Conservation (phyloP, 2,329 filamentous ascomycete species). For the Teratosphaeria zuluensis region DNA sequence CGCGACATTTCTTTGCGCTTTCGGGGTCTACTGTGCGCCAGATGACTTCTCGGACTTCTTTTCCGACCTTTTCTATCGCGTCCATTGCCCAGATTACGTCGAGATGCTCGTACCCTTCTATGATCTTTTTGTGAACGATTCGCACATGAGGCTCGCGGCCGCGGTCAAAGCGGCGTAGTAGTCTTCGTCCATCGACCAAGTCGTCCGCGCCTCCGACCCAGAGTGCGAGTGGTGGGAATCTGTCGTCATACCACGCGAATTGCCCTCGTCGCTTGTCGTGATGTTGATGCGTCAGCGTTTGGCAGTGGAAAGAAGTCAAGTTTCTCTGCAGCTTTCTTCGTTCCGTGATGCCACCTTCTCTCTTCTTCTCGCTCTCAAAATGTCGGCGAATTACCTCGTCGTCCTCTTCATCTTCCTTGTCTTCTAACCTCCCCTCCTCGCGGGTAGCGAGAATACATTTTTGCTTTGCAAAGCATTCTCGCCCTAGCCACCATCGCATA, state of each 20-base stretch:
- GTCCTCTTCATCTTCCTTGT: slow-evolving; percentile 38
- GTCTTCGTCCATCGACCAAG: slow-evolving; percentile 68
- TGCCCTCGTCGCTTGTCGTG: slow-evolving; percentile 25
- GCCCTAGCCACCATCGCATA: slow-evolving; percentile 92
- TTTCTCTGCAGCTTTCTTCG: slow-evolving; percentile 21
- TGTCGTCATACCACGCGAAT: slow-evolving; percentile 70
- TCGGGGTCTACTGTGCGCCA: slow-evolving; percentile 61
- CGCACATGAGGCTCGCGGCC: slow-evolving; percentile 72
- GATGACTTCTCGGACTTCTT: slow-evolving; percentile 68
- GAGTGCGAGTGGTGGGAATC: slow-evolving; percentile 72
- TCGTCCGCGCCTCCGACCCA: slow-evolving; percentile 80
- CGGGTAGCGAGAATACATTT: slow-evolving; percentile 78
- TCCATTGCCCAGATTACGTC: slow-evolving; percentile 96
- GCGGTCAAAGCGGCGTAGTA: slow-evolving; percentile 64
- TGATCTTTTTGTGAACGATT: slow-evolving; percentile 71
- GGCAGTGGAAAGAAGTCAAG: slow-evolving; percentile 21
- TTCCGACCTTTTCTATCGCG: slow-evolving; percentile 69
- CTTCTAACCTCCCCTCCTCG: slow-evolving; percentile 57
- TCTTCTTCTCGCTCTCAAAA: slow-evolving; percentile 16
- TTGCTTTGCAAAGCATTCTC: slow-evolving; percentile 74
- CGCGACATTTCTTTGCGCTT: slow-evolving; percentile 50
- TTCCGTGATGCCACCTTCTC: slow-evolving; percentile 18
- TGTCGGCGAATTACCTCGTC: slow-evolving; percentile 30
- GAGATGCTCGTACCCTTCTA: slow-evolving; percentile 84
- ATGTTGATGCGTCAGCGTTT: slow-evolving; percentile 20